Percentiles rank a stretch among this genome's conserved stretches.
Conservation (phyloP, 139 green algal genomes). For the Gonium pectorale region DNA sequence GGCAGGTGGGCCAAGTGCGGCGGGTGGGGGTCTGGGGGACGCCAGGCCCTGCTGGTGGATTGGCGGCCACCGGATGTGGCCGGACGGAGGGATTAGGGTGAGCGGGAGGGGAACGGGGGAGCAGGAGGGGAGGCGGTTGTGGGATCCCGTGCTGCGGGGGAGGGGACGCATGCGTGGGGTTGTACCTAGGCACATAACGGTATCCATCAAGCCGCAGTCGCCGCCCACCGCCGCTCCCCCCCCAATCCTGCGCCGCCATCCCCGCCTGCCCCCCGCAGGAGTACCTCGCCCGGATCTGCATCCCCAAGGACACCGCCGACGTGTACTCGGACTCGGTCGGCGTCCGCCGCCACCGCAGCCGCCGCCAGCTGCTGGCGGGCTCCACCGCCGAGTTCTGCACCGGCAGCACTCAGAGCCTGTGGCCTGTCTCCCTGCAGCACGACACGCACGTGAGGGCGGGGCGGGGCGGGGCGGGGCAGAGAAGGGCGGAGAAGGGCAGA, state of each 20-base stretch:
- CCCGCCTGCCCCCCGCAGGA: background rate
- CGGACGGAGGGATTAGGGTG: too few species aligned
- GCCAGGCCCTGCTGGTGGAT: too few species aligned
- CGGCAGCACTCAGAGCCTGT: constrained; percentile 4
- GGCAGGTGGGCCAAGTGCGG: too few species aligned
- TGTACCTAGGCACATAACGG: too few species aligned
- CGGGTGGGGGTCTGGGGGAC: too few species aligned
- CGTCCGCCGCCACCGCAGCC: background rate
- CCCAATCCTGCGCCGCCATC: background rate
- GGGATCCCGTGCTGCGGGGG: too few species aligned
- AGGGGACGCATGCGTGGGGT: too few species aligned
- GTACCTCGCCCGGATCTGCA: constrained; percentile 32
- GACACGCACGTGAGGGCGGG: constrained; percentile 6
- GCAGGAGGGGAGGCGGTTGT: too few species aligned
- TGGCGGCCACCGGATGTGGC: too few species aligned
- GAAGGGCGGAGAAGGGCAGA: background rate
- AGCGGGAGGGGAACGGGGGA: too few species aligned
- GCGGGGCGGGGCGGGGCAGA: background rate
- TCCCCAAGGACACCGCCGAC: background rate
- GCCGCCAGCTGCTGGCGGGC: background rate
- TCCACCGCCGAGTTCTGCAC: background rate
- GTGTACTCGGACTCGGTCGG: background rate
- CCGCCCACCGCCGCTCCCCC: background rate
- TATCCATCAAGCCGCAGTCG: too few species aligned
- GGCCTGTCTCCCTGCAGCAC: constrained; percentile 22